phyloP scores from a whole-genome alignment of 2,329 filamentous ascomycete genomes.

The Aureobasidium vineae region DNA sequence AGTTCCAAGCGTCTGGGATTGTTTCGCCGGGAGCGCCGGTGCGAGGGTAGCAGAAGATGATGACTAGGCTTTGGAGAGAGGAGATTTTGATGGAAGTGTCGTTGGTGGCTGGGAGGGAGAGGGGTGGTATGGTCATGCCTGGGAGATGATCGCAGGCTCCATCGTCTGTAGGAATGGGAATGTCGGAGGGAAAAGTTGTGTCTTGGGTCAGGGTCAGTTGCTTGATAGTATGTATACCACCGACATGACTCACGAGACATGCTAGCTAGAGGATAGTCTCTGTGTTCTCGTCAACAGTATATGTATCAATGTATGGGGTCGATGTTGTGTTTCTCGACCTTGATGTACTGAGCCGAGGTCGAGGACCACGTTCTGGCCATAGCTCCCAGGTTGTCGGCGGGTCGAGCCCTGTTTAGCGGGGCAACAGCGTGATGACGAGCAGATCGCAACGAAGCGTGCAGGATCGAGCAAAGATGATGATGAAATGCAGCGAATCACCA shows the following conservation, averaged over 20 bases:
- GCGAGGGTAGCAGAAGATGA: constrained; percentile 47
- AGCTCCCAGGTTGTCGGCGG: not conserved
- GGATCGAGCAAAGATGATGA: not conserved
- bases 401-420: not conserved
- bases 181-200: constrained; percentile 36
- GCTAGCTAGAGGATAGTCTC: not conserved
- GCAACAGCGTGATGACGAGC: constrained; percentile 16
- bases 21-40: constrained; percentile 43
- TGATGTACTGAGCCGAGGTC: constrained; percentile 8
- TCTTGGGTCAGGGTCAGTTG: not conserved
- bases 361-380: not conserved
- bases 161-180: constrained; percentile 44
- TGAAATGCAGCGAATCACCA: constrained; percentile 23
- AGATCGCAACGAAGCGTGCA: not conserved
- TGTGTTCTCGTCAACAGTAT: not conserved
- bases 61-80: constrained; percentile 40
- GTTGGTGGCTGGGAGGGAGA: constrained; percentile 39
- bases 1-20: constrained; percentile 45
- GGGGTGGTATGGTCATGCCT: constrained; percentile 35
- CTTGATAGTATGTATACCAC: no score
- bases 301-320: not conserved
- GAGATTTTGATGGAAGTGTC: constrained; percentile 38
- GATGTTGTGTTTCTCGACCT: constrained; percentile 14
- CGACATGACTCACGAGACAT: constrained; percentile 10
- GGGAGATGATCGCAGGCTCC: constrained; percentile 43